These are phyloP conservation scores for Stropharia rugosoannulata DNA, from an alignment of 768 basidiomycete species.

Conservation along the genomic window DNA sequence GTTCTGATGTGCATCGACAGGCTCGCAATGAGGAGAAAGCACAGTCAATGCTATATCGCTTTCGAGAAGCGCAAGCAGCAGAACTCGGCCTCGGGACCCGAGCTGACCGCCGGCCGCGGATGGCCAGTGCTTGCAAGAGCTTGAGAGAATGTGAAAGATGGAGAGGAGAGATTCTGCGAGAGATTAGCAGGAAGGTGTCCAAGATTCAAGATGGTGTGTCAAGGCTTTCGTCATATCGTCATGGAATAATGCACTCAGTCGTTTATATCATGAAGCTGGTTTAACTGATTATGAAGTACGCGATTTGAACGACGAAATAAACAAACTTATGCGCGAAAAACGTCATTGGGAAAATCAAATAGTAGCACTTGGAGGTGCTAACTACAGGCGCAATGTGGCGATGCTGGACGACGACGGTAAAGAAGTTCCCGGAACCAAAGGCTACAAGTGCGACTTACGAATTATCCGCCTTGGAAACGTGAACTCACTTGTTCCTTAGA, in stretches of 20 bases:
- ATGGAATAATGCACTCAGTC: background rate
- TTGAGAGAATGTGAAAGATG: slow-evolving; percentile 92
- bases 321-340: slow-evolving; percentile 93
- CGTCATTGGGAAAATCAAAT: slow-evolving; percentile 98
- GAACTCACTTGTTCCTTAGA: slow-evolving; percentile 35
- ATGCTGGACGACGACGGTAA: slow-evolving; percentile 95
- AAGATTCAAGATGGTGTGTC: slow-evolving; percentile 93
- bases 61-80: slow-evolving; percentile 94
- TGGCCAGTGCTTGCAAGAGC: slow-evolving; percentile 92
- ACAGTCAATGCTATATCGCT: slow-evolving; percentile 92
- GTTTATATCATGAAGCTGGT: slow-evolving; percentile 56
- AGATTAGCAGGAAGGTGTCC: slow-evolving; percentile 94
- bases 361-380: slow-evolving; percentile 92
- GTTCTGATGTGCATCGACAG: slow-evolving; percentile 37
- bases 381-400: slow-evolving; percentile 90
- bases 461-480: background rate
- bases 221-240: background rate
- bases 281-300: slow-evolving; percentile 94
- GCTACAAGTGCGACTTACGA: slow-evolving; percentile 76
- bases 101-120: slow-evolving; percentile 81
- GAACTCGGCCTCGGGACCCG: slow-evolving; percentile 91
- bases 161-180: slow-evolving; percentile 92
- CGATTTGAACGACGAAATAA: slow-evolving; percentile 97
- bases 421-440: slow-evolving; percentile 95
- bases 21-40: slow-evolving; percentile 99